phyloP scores from a whole-genome alignment of 768 basidiomycete species.

The Calocera cornea region DNA sequence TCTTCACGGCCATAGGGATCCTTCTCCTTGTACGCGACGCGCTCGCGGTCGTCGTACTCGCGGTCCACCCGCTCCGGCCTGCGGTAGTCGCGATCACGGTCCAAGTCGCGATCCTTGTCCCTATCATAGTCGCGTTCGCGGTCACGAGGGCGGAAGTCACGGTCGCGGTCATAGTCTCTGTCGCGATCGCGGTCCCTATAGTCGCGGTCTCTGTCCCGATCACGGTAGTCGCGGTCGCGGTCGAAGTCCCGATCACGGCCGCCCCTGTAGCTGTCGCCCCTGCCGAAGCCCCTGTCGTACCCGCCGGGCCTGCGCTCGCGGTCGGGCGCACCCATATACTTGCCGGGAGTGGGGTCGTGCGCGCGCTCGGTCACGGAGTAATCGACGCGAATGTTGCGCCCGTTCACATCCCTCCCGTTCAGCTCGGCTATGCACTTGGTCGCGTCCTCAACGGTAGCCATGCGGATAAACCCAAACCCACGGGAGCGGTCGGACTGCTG shows the following conservation, averaged over 20 bases:
- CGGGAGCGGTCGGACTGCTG: slow-evolving; percentile 82
- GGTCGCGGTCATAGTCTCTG: slow-evolving; percentile 20
- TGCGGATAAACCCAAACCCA: slow-evolving; percentile 95
- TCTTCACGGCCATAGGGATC: slow-evolving; percentile 58
- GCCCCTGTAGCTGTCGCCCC: slow-evolving; percentile 17
- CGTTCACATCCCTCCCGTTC: slow-evolving; percentile 92
- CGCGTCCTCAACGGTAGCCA: slow-evolving; percentile 82
- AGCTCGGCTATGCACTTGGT: slow-evolving; percentile 74
- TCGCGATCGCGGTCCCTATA: slow-evolving; percentile 12
- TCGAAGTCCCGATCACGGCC: slow-evolving; percentile 35
- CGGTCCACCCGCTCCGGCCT: slow-evolving; percentile 3
- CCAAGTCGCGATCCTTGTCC: slow-evolving; percentile 28
- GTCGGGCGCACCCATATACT: slow-evolving; percentile 70
- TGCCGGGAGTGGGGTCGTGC: slow-evolving; percentile 91
- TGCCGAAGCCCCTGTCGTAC: slow-evolving; percentile 17
- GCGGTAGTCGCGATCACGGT: slow-evolving; percentile 28
- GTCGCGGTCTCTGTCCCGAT: slow-evolving; percentile 21
- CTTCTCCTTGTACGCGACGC: slow-evolving; percentile 15
- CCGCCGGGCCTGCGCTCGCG: slow-evolving; percentile 12
- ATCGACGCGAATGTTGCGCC: slow-evolving; percentile 90
- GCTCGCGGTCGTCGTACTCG: slow-evolving; percentile 23
- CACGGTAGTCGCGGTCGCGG: slow-evolving; percentile 13
- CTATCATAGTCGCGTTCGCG: slow-evolving; percentile 8
- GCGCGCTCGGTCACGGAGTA: slow-evolving; percentile 89
- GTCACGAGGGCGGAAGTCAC: slow-evolving; percentile 5